These are phyloP conservation scores for Sinapis alba DNA, from an alignment of 441 rosid species.

Conservation along the genomic window DNA sequence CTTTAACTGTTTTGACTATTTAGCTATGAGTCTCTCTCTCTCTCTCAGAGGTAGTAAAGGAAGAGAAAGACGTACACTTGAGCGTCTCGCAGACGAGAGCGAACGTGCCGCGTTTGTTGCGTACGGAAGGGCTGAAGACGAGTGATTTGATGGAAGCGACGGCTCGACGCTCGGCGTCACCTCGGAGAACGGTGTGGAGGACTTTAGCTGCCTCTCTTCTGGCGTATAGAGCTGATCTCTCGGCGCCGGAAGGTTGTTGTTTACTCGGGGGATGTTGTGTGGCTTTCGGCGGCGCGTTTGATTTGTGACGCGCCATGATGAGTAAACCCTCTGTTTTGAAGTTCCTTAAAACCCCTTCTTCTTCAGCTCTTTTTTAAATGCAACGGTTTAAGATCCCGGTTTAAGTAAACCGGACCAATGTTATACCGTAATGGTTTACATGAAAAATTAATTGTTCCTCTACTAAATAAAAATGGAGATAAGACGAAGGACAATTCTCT, in stretches of 20 bases:
- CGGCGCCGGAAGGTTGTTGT: constrained; percentile 45
- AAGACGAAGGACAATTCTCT: too few relatives aligned
- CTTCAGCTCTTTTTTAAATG: constrained; percentile 4
- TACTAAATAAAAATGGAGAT: too few relatives aligned
- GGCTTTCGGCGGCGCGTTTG: constrained; percentile 34
- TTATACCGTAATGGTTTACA: too few relatives aligned
- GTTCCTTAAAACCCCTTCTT: neutral
- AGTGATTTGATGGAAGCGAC: constrained; percentile 85
- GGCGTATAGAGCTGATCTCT: constrained; percentile 76
- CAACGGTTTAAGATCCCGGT: neutral
- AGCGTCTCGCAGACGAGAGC: constrained; percentile 96
- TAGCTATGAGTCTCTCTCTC: neutral
- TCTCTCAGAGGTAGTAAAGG: neutral
- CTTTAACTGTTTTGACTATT: neutral
- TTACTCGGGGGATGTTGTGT: constrained; percentile 29
- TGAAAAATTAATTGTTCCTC: too few relatives aligned
- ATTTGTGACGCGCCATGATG: constrained; percentile 48
- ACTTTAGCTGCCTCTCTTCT: constrained; percentile 91
- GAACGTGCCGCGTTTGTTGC: constrained; percentile 80
- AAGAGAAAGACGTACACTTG: constrained; percentile 48
- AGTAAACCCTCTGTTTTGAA: neutral
- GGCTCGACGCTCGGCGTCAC: constrained; percentile 81
- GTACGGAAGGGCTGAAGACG: constrained; percentile 75
- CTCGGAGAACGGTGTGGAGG: constrained; percentile 64
- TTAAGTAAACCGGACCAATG: neutral